Conservation (phyloP, 352 stramenopile species). For the Phytopythium sindhum region DNA sequence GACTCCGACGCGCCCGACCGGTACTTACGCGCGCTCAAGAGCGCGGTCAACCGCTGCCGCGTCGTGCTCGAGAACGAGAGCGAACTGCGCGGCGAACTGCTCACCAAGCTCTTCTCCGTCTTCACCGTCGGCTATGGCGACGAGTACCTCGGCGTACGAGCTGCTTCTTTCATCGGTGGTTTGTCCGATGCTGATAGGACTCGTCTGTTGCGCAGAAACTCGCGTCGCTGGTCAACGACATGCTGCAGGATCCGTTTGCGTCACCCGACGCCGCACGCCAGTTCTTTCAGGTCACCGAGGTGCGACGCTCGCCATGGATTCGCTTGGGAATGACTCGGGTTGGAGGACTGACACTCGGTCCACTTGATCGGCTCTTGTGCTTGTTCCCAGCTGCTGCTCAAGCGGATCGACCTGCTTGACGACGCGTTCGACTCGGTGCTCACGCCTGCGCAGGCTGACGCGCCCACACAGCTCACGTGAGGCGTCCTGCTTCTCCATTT, state of each 20-base stretch:
- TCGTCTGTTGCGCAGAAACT: slow-evolving; percentile 46
- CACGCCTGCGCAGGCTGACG: slow-evolving; percentile 29
- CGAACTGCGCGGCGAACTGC: slow-evolving; percentile 59
- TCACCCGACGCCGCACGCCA: slow-evolving; percentile 53
- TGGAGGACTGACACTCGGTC: neutral
- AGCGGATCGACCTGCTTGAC: slow-evolving; percentile 58
- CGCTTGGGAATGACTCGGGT: neutral
- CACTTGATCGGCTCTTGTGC: neutral
- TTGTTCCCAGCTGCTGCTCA: slow-evolving; percentile 43
- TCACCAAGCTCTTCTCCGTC: slow-evolving; percentile 65
- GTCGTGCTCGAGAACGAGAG: slow-evolving; percentile 58
- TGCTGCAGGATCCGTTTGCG: slow-evolving; percentile 66
- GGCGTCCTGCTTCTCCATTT: neutral
- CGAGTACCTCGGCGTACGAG: slow-evolving; percentile 54
- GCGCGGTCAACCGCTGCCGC: slow-evolving; percentile 47
- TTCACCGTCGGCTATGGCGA: slow-evolving; percentile 61
- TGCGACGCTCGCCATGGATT: slow-evolving; percentile 8
- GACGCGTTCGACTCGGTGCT: slow-evolving; percentile 52
- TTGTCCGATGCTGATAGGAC: neutral
- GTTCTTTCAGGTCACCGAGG: slow-evolving; percentile 68
- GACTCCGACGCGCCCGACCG: slow-evolving; percentile 33
- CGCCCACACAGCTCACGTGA: slow-evolving; percentile 77
- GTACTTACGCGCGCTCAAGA: slow-evolving; percentile 39
- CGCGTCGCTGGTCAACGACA: slow-evolving; percentile 38
- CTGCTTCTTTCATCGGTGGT: neutral